Evolutionary conservation across 1,139 yeast genomes (phyloP).

Genomic region (Hyphopichia buzzinii): DNA sequence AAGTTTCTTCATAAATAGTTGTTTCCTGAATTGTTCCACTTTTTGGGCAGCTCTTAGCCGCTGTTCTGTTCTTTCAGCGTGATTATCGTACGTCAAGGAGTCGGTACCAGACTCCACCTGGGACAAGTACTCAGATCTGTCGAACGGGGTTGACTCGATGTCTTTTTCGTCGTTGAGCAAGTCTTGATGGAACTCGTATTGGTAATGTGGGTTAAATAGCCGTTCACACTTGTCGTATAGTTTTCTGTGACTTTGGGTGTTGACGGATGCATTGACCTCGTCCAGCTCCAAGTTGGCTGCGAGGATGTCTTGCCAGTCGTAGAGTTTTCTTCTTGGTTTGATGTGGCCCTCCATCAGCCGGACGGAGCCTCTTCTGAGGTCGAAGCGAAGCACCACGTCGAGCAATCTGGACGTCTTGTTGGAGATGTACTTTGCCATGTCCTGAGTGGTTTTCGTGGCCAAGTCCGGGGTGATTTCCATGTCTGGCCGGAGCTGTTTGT

Average conservation of each 20-base stretch:
- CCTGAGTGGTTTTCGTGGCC: slow-evolving; percentile 15
- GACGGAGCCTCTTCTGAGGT: slow-evolving; percentile 1
- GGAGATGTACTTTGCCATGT: slow-evolving; percentile 21
- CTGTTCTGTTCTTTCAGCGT: background rate
- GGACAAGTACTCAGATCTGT: background rate
- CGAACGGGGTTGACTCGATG: slow-evolving; percentile 5
- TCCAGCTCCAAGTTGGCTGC: slow-evolving; percentile 19
- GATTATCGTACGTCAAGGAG: slow-evolving; percentile 1
- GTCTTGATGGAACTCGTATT: slow-evolving; percentile 18
- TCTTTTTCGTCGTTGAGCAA: slow-evolving; percentile 4
- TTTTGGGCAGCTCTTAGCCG: background rate
- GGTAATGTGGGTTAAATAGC: slow-evolving; percentile 20
- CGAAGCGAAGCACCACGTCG: slow-evolving; percentile 1
- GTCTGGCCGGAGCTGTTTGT: slow-evolving; percentile 10
- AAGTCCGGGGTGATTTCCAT: slow-evolving; percentile 19
- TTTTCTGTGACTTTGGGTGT: slow-evolving; percentile 10
- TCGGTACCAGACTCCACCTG: background rate
- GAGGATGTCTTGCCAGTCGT: slow-evolving; percentile 30
- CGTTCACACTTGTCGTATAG: slow-evolving; percentile 21
- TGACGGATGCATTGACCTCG: slow-evolving; percentile 11
- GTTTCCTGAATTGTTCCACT: slow-evolving; percentile 1
- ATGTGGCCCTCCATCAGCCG: background rate
- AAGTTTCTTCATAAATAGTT: slow-evolving; percentile 10
- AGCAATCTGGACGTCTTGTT: slow-evolving; percentile 14
- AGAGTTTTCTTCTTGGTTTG: slow-evolving; percentile 2